Conservation (phyloP, 768 basidiomycete species). For the Phlegmacium glaucopus region DNA sequence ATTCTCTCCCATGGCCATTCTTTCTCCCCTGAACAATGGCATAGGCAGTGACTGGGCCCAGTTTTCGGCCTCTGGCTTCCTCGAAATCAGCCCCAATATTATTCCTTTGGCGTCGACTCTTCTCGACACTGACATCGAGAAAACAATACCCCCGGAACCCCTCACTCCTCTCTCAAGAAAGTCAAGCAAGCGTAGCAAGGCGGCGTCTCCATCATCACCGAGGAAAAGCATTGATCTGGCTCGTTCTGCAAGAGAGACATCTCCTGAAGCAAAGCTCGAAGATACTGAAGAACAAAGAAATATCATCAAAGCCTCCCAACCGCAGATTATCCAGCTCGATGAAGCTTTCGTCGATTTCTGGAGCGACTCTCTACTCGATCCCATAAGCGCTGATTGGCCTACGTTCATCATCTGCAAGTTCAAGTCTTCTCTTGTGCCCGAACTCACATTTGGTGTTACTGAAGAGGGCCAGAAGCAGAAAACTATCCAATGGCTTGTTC, state of each 20-base stretch:
- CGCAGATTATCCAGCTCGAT: conserved; percentile 59
- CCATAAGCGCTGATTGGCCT: conserved; percentile 63
- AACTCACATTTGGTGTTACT: conserved; percentile 21
- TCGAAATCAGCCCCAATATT: conserved; percentile 34
- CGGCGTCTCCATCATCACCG: conserved; percentile 7
- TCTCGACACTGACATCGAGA: conserved; percentile 57
- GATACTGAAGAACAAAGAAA: conserved; percentile 18
- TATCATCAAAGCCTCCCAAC: conserved; percentile 36
- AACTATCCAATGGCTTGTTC: conserved; percentile 58
- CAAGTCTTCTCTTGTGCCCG: conserved; percentile 31
- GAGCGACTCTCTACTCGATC: conserved; percentile 70
- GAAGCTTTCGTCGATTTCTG: conserved; percentile 85
- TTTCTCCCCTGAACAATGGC: conserved; percentile 17
- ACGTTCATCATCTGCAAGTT: conserved; percentile 70
- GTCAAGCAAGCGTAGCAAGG: conserved; percentile 17
- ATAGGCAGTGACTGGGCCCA: conserved; percentile 58
- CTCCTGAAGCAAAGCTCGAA: background rate
- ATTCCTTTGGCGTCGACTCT: conserved; percentile 54
- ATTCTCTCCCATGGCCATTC: conserved; percentile 25
- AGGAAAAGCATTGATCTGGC: conserved; percentile 24
- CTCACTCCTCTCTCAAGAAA: conserved; percentile 17
- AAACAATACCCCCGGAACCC: conserved; percentile 22
- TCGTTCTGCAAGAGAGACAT: conserved; percentile 1
- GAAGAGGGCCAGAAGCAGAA: conserved; percentile 28
- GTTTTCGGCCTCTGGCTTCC: conserved; percentile 66